These are phyloP conservation scores for Fusarium devonianum DNA, from an alignment of 2,329 filamentous ascomycete genomes.

Conservation along the genomic window DNA sequence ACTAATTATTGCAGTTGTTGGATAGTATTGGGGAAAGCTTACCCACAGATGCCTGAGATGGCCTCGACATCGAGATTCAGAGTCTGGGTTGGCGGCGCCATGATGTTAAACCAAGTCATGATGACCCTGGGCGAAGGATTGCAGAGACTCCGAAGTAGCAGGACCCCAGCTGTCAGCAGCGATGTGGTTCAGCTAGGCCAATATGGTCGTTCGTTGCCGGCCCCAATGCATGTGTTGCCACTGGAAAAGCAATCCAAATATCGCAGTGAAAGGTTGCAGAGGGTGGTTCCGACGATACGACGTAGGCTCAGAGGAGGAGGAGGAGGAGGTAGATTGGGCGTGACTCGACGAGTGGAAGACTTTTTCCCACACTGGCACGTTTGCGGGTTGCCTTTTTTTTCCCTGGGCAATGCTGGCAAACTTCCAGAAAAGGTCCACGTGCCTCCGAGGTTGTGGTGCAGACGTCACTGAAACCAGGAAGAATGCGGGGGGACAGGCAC, in stretches of 20 bases:
- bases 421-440: slow-evolving; percentile 36
- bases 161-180: slow-evolving; percentile 11
- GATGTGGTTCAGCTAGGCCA: slow-evolving; percentile 8
- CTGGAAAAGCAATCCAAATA: neutral
- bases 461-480: slow-evolving; percentile 36
- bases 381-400: slow-evolving; percentile 15
- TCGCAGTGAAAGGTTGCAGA: neutral
- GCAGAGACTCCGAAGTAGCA: slow-evolving; percentile 19
- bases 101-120: slow-evolving; percentile 40
- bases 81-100: slow-evolving; percentile 63
- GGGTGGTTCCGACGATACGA: slow-evolving; percentile 8
- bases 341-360: slow-evolving; percentile 28
- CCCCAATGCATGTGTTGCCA: slow-evolving; percentile 18
- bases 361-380: slow-evolving; percentile 32
- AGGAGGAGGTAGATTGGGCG: slow-evolving; percentile 14
- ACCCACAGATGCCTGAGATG: slow-evolving; percentile 91
- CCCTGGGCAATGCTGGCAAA: slow-evolving; percentile 19
- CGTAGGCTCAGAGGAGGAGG: slow-evolving; percentile 29
- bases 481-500: slow-evolving; percentile 33
- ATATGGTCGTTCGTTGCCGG: neutral
- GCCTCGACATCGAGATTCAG: slow-evolving; percentile 85
- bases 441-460: slow-evolving; percentile 19
- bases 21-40: slow-evolving; percentile 41
- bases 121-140: slow-evolving; percentile 29
- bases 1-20: neutral